Base-by-base conservation (phyloP, 108 stramenopile species). In the Stephanodiscus minutulus region DNA sequence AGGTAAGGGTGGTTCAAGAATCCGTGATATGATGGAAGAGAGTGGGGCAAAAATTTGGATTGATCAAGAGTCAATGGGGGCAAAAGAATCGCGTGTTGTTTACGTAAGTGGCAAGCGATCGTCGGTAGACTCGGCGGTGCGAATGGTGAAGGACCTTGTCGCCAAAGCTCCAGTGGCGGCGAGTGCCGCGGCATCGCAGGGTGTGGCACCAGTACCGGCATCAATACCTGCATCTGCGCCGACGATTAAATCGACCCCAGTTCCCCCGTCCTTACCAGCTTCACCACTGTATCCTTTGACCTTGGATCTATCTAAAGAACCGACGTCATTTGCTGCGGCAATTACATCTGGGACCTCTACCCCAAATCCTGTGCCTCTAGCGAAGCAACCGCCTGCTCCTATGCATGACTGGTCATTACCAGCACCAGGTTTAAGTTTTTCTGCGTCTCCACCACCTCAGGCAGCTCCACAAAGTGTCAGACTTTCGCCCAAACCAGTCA, bases 31-130 rank as follows among this genome's bases (percentile, higher is more conserved):
- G 66, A 96, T 96, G 95, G 91, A 94, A 77, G 90, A 91, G 58
- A 90, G 87, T 74, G 91, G 90, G 25, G 90, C 92, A 7, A 92
- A 92, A 70, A 79, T 96, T 33, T 96, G 95, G 95, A 94, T 96
- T 68, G 95, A 96, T 68, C 95, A 96, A 75, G 95, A 93, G 56
- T 86, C 81, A 25, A 84, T 92, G 82, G 85, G 75, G 27, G 74
- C 81, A 39, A 79, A 86, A 24, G 88, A 92, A 68, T 64, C 82
- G 9, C 83, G 95, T 12, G 86, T 90, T 70, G 92, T 94, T 7
- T 96, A 91, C 66, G 84, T 96, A 9, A 94, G 92, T 69, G 95
- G 92, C n/a, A 76, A 85, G 68, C 73, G 81, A 17, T 83, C 83
- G 25, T 69, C 71, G 13, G 92, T 94, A 27, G 95, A 93, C 50